These are phyloP conservation scores for Calonectria naviculata DNA, from an alignment of 2,329 filamentous ascomycete genomes.

Conservation along the genomic window DNA sequence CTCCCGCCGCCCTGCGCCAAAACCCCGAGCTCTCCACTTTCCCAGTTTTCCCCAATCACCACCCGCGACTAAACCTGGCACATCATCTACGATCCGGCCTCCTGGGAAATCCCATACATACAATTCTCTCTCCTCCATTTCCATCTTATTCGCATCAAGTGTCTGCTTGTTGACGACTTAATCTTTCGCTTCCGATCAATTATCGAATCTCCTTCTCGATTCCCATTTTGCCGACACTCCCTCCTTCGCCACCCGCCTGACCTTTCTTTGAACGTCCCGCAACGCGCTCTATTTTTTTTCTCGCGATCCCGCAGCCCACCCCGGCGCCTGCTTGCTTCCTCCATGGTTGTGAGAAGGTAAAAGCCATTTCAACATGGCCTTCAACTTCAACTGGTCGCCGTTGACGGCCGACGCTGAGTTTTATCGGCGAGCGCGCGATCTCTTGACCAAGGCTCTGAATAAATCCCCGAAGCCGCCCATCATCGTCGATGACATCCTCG, in stretches of 20 bases:
- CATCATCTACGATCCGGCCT: slow-evolving; percentile 44
- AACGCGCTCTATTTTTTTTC: slow-evolving; percentile 27
- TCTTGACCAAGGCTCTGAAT: slow-evolving; percentile 94
- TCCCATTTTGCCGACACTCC: slow-evolving; percentile 15
- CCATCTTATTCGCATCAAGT: slow-evolving; percentile 11
- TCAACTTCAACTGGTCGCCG: slow-evolving; percentile 99
- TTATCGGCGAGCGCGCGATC: slow-evolving; percentile 90
- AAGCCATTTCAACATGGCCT: slow-evolving; percentile 82
- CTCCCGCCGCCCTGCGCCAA: slow-evolving; percentile 27
- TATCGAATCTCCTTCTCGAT: slow-evolving; percentile 22
- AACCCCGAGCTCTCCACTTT: slow-evolving; percentile 39
- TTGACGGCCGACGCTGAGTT: slow-evolving; percentile 94
- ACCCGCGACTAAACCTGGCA: slow-evolving; percentile 37
- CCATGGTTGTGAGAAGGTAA: slow-evolving; percentile 49
- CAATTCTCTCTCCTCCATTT: slow-evolving; percentile 8
- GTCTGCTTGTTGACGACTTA: slow-evolving; percentile 14
- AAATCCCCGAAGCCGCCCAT: slow-evolving; percentile 98
- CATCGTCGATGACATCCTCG: slow-evolving; percentile 98
- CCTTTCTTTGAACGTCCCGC: slow-evolving; percentile 17
- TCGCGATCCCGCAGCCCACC: slow-evolving; percentile 31
- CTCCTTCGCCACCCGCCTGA: slow-evolving; percentile 21
- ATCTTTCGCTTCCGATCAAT: slow-evolving; percentile 10
- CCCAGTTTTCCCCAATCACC: slow-evolving; percentile 34
- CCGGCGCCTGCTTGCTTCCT: slow-evolving; percentile 38
- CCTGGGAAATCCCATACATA: slow-evolving; percentile 36